Conservation (phyloP, 2,329 filamentous ascomycete genomes). For the Paecilomyces sp. region DNA sequence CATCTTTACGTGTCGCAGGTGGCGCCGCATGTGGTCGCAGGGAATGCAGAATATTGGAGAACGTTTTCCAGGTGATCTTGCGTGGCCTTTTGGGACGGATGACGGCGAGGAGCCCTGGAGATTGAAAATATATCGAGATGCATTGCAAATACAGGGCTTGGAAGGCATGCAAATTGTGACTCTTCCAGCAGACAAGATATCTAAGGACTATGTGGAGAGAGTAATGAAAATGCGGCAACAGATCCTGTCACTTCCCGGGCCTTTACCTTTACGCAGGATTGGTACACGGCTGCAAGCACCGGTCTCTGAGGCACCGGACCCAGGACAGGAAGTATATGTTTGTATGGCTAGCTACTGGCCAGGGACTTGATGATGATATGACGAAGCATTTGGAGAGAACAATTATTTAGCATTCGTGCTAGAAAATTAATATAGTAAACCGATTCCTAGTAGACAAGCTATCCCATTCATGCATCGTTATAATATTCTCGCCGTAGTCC, state of each 20-base stretch:
- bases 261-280: background rate
- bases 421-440: background rate
- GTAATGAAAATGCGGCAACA: constrained; percentile 5
- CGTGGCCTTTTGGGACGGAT: background rate
- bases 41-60: constrained; percentile 5
- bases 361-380: background rate
- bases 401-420: background rate
- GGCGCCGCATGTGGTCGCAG: constrained; percentile 18
- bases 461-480: too few relatives aligned
- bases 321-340: background rate
- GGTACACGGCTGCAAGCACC: background rate
- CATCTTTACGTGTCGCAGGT: constrained; percentile 16
- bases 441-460: too few relatives aligned
- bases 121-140: constrained; percentile 17
- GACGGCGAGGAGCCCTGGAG: constrained; percentile 11
- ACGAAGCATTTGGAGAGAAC: background rate
- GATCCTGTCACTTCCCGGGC: constrained; percentile 3
- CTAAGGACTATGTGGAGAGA: constrained; percentile 9
- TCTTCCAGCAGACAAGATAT: constrained; percentile 11
- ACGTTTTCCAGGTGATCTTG: constrained; percentile 2
- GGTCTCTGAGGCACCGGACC: background rate
- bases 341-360: background rate
- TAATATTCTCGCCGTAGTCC: too few relatives aligned
- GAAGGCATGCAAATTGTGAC: constrained; percentile 23
- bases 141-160: constrained; percentile 20